A percentile compares a stretch with the other conserved stretches of the same genome.
Conservation (phyloP, 306 rosid genomes). For the Cucurbita pepo region DNA sequence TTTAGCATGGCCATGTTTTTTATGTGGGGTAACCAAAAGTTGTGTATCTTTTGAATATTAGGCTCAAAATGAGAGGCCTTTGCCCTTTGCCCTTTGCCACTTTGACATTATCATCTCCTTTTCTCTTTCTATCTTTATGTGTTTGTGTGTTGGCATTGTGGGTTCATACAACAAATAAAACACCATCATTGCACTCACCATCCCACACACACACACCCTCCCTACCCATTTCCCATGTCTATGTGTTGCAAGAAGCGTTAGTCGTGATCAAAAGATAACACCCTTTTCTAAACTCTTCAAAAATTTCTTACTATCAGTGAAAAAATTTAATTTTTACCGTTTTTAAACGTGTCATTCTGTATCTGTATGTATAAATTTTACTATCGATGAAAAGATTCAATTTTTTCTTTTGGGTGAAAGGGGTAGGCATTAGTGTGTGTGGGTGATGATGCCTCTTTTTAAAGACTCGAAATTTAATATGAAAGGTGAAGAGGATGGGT, state of each 20-base stretch:
- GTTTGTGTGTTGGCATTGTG: not conserved
- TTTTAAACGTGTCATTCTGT: too few species aligned
- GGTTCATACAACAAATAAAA: not conserved
- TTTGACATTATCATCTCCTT: constrained; percentile 2
- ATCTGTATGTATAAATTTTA: too few species aligned
- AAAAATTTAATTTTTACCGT: too few species aligned
- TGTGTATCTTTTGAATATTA: not conserved
- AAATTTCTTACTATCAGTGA: too few species aligned
- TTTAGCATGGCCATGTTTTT: not conserved
- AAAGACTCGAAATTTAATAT: not conserved
- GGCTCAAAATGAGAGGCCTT: not conserved
- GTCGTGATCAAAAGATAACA: not conserved
- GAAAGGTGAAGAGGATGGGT: not conserved
- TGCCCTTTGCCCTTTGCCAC: not conserved
- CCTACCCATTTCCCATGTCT: not conserved
- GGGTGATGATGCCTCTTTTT: not conserved
- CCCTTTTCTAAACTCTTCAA: not conserved
- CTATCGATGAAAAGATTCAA: not conserved
- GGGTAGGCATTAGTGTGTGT: not conserved
- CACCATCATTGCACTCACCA: constrained; percentile 1
- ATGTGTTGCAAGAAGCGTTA: not conserved
- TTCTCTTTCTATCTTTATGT: not conserved
- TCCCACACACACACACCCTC: not conserved
- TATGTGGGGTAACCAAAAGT: not conserved
- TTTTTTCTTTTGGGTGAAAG: not conserved